Conservation (phyloP, 176 grass and related monocot genomes). For the Avena eriantha region DNA sequence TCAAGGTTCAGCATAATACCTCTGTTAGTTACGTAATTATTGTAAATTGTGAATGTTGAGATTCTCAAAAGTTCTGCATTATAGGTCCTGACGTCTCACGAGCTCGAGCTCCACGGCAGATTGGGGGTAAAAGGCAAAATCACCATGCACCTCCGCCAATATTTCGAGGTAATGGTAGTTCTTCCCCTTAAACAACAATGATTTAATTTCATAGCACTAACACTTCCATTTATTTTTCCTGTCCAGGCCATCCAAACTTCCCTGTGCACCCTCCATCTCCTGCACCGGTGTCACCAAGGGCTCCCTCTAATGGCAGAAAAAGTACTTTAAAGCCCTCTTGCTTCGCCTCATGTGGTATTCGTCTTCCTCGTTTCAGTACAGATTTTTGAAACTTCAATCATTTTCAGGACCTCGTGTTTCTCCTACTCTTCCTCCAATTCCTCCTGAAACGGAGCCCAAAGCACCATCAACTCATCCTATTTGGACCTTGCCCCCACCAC, state of each 20-base stretch:
- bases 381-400: conserved; percentile 19
- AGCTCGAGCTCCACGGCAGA: conserved; percentile 51
- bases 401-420: conserved; percentile 59
- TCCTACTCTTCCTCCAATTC: conserved; percentile 61
- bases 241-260: conserved; percentile 49
- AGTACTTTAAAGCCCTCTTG: conserved; percentile 47
- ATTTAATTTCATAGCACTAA: conserved; percentile 12
- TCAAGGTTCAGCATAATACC: conserved; percentile 57
- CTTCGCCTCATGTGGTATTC: not conserved
- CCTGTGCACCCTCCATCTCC: conserved; percentile 59
- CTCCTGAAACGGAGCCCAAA: conserved; percentile 50
- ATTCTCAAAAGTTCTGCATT: conserved; percentile 40
- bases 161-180: conserved; percentile 53
- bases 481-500: conserved; percentile 88
- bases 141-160: conserved; percentile 56
- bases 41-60: conserved; percentile 1
- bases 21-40: not conserved
- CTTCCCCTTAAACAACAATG: not conserved
- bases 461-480: conserved; percentile 66
- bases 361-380: conserved; percentile 12
- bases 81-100: conserved; percentile 42
- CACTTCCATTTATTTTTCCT: conserved; percentile 28
- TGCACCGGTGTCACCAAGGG: conserved; percentile 44
- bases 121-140: conserved; percentile 46
- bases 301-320: conserved; percentile 50